Base-by-base conservation (phyloP, 176 grass and related monocot genomes). In the Triticum timopheevii region DNA sequence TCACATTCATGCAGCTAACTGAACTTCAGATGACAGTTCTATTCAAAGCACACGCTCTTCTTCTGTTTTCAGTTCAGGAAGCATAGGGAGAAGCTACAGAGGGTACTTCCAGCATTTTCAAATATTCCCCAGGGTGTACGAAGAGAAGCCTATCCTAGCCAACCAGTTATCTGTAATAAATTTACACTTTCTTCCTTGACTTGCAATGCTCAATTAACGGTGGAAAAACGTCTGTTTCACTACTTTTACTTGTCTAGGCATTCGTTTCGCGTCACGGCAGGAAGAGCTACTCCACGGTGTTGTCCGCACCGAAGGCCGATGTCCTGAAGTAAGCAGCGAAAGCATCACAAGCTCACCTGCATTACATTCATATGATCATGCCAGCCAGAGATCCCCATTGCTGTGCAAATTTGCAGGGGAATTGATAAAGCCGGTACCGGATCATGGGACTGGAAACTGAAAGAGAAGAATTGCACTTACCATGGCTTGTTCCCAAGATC, bases 21-120 rank as follows among this genome's bases (percentile, higher is more conserved):
- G 3, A 58, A 78, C 10, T 38, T 78, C 49, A 78, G 50, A 78
- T 78, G 28, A 8, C 10, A 7, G 0, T 23, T 33, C n/a, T n/a
- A 31, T 61, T 78, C 28, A 61, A 78, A 22, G 15, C 19, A 78
- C 74, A 33, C 35, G 5, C 20, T 56, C 7, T 23, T 78, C 6
- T 19, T 16, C 7, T 19, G 10, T 17, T 52, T 50, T 54, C 68
- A 94, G 92, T 86, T 47, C 83, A 86, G 92, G 92, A 76, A 94
- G 92, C 67, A 94, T 94, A 69, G 92, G 92, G 34, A 94, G 86
- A 89, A 94, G 92, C 82, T 94, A 89, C 84, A 94, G 77, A 80
- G 92, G 92, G 59, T 89, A 91, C 86, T 94, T 94, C 74, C 92
- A 94, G 88, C 68, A 89, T 35, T 91, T 87, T 34, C 92, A 94